phyloP scores from a whole-genome alignment of 2,329 filamentous ascomycete genomes.

The Geosmithia morbida region DNA sequence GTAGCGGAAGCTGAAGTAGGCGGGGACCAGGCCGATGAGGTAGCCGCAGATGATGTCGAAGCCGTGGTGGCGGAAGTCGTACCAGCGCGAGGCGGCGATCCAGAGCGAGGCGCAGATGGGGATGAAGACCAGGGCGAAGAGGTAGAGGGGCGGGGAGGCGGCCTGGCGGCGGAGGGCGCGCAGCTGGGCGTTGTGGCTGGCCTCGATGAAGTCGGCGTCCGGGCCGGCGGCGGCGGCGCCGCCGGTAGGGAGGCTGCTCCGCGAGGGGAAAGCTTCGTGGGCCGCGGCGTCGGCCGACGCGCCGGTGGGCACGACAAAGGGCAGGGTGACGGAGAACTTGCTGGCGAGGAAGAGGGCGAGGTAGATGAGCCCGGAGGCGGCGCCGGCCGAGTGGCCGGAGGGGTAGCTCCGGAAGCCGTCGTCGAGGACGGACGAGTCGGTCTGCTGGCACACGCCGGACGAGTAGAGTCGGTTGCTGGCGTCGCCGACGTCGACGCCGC shows the following conservation, averaged over 20 bases:
- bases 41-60: constrained; percentile 86
- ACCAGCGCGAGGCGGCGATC: constrained; percentile 75
- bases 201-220: constrained; percentile 6
- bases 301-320: constrained; percentile 41
- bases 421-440: constrained; percentile 43
- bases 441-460: constrained; percentile 60
- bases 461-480: constrained; percentile 55
- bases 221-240: not conserved
- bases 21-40: constrained; percentile 55
- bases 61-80: constrained; percentile 79
- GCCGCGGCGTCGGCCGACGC: constrained; percentile 26
- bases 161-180: constrained; percentile 47
- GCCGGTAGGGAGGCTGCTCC: constrained; percentile 13
- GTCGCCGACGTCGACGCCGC: constrained; percentile 38
- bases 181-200: constrained; percentile 15
- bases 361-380: constrained; percentile 71
- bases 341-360: constrained; percentile 76
- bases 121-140: constrained; percentile 53
- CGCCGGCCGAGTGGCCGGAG: constrained; percentile 42
- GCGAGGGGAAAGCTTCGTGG: constrained; percentile 63
- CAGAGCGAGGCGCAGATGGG: constrained; percentile 67
- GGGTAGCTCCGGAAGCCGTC: constrained; percentile 76
- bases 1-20: constrained; percentile 66
- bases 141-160: constrained; percentile 69
- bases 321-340: constrained; percentile 63